Evolutionary conservation across 768 basidiomycete species (phyloP), one percentile per base, ranked within the genome.

Genomic region (Grammothele lineata): DNA sequence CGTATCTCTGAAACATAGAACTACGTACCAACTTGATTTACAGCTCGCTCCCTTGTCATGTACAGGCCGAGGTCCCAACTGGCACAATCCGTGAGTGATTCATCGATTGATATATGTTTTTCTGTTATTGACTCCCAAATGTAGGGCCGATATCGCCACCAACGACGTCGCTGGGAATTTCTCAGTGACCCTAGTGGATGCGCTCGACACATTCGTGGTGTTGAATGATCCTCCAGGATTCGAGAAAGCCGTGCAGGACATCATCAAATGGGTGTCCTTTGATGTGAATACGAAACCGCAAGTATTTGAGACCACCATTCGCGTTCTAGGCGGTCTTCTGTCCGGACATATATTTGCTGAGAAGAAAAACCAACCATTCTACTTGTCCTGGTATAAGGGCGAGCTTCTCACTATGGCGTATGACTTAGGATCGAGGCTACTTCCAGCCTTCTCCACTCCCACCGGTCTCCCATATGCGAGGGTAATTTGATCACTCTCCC

Each of bases 141-240:
- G 1, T 18, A 81, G 84, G 21, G 69, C 76, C 40, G 92, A 97
- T 55, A 73, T 82, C 53, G 89, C 81, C 2, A 67, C 81, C 24
- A 98, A 98, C 60, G 95, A 98, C 60, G 93, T 99, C 50, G 83
- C 88, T 21, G 93, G 94, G 34, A 96, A 97, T 66, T 96, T 86
- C 64, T 92, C 91, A 18, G 65, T 92, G 12, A 92, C 89, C 0
- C 74, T 92, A 6, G 73, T 91, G 37, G 88, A 91, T 54, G 82
- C 86, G 2, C 70, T 98, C 40, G 94, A 96, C 58, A 86, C 93
- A 0, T 68, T 99, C 8, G 85, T 94, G n/a, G 77, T 97, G n/a
- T 74, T 94, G 26, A 76, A 81, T 55, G 89, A 94, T 59, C 78
- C 76, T 19, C 59, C 70, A 41, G 88, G 85, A 5, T 97, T 96